phyloP scores from a whole-genome alignment of 192 early-diverging fungal genomes.

The Coemansia sp. region DNA sequence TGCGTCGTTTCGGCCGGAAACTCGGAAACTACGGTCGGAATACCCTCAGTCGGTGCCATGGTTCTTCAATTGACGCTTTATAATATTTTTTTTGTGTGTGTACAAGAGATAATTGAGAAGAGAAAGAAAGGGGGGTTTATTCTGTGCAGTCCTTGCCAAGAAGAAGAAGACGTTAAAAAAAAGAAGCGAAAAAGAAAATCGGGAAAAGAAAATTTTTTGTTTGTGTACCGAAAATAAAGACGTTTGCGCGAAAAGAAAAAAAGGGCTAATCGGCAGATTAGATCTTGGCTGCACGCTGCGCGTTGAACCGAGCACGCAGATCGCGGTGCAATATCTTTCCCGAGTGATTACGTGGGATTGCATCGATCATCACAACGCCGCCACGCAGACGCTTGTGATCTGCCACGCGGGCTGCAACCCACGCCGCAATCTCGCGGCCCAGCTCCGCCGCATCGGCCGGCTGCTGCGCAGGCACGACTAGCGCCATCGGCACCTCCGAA shows the following conservation, averaged over 20 bases:
- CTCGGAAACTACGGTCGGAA: conserved; percentile 24
- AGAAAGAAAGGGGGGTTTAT: conserved; percentile 3
- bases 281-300: conserved; percentile 16
- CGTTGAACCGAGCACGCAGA: conserved; percentile 19
- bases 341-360: conserved; percentile 29
- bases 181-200: conserved; percentile 3
- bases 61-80: background rate
- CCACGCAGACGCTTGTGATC: conserved; percentile 45
- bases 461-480: conserved; percentile 53
- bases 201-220: background rate
- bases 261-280: conserved; percentile 8
- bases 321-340: conserved; percentile 42
- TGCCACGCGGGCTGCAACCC: conserved; percentile 23
- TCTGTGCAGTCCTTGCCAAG: background rate
- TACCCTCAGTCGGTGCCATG: conserved; percentile 42
- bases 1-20: conserved; percentile 19
- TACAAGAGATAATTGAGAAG: background rate
- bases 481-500: conserved; percentile 66
- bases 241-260: conserved; percentile 1
- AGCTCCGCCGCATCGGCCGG: background rate
- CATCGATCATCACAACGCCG: conserved; percentile 21
- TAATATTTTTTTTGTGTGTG: conserved; percentile 1
- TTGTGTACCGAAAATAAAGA: background rate
- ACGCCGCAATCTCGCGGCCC: conserved; percentile 4
- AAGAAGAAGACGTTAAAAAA: conserved; percentile 1